Evolutionary conservation across 2,329 filamentous ascomycete genomes (phyloP).

Genomic region (Phialophora macrospora): DNA sequence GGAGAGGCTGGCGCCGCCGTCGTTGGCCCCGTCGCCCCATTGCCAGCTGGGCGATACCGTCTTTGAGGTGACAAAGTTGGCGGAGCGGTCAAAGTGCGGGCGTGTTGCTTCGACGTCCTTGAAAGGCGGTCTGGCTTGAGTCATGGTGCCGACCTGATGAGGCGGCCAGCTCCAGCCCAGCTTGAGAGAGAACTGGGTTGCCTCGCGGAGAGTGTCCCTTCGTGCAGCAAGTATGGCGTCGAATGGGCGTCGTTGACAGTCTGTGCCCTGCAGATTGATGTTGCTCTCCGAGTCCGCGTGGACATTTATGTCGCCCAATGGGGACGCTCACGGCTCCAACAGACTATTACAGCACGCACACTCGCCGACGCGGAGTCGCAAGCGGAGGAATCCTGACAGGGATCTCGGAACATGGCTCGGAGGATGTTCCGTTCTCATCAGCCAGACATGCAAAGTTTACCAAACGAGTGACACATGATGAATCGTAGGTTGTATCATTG

Average conservation of each 20-base stretch:
- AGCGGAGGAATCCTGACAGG: background rate
- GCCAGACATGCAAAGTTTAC: too few species aligned
- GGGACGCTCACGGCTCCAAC: too few species aligned
- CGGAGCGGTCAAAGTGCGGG: background rate
- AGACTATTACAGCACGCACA: too few species aligned
- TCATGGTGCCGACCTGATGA: background rate
- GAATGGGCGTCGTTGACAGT: too few species aligned
- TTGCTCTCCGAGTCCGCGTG: too few species aligned
- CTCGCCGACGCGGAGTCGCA: too few species aligned
- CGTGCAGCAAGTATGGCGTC: too few species aligned
- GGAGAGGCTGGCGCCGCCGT: background rate
- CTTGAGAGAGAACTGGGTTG: background rate
- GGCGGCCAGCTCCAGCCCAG: too few species aligned
- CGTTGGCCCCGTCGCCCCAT: slow-evolving; percentile 2
- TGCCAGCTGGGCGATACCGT: slow-evolving; percentile 2
- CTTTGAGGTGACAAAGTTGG: background rate
- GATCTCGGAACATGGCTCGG: slow-evolving; percentile 6
- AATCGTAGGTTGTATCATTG: slow-evolving; percentile 1
- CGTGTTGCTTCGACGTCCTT: slow-evolving; percentile 6
- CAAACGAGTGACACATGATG: background rate
- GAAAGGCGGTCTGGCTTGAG: slow-evolving; percentile 1
- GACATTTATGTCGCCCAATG: too few species aligned
- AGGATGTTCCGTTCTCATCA: slow-evolving; percentile 1
- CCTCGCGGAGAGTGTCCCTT: too few species aligned
- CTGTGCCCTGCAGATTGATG: too few species aligned